Evolutionary conservation across 495 filamentous ascomycete species (phyloP), one percentile per base, ranked within the genome.

Genomic region (Daldinia grandis): DNA sequence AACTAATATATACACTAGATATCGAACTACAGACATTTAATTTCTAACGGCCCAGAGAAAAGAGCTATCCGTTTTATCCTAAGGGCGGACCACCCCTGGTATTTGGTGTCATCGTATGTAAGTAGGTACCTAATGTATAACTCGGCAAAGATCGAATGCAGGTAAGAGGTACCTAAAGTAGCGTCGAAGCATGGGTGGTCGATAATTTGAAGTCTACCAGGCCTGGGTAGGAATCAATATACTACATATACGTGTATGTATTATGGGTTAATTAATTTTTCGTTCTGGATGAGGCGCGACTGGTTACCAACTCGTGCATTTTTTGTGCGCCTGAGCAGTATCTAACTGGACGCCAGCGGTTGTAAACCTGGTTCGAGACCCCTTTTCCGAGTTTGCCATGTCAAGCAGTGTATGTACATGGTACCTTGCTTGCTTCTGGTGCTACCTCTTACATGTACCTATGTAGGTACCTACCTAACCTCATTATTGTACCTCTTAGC

Each of bases 141-240:
- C 24, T 51, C 49, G 49, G 49, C 49, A 51, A 51, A 51, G 21
- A 51, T 44, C n/a, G 9, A 44, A 44, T 28, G 49, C 49, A 28
- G 19, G 49, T 51, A 28, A 51, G 4, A 51, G 4, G 40, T 33
- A 33, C 9, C 31, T 15, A 15, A 44, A 44, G 40, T 19, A 44
- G 40, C 9, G 31, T 33, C 31, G 31, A 33, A 9, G 31, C 31
- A 33, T 33, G 31, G 31, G 31, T 33, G 9, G 31, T 33, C 8
- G 9, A 33, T 2, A 10, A n/a, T n/a, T n/a, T n/a, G n/a, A 33
- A 33, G 31, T 33, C 30, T 31, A 33, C 0, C 15, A n/a, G 14
- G 37, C 1, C 37, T 38, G 3, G 37, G 3, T 38, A 38, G 37
- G 37, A 44, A 44, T 44, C 8, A 17, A 21, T 21, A 21, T 44